These are phyloP conservation scores for Umbelopsis vinacea DNA, from an alignment of 192 early-diverging fungal species.

Conservation along the genomic window DNA sequence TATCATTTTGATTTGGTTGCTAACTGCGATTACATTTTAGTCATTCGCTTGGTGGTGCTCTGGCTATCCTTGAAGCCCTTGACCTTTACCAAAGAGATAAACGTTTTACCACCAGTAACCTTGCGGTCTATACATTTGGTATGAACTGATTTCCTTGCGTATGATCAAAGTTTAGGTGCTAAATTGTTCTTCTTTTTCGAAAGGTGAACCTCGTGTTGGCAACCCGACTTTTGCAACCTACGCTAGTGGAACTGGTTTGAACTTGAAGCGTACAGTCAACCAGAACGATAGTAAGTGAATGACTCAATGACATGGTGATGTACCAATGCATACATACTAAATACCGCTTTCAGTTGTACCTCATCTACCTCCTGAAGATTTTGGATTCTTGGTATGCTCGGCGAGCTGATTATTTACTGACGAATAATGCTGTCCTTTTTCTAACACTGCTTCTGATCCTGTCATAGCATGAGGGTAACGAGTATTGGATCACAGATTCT, in stretches of 20 bases:
- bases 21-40: background rate
- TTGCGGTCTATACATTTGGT: background rate
- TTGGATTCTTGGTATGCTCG: background rate
- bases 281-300: background rate
- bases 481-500: background rate
- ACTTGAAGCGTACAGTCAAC: conserved; percentile 1
- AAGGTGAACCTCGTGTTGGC: conserved; percentile 19
- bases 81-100: background rate
- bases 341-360: background rate
- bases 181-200: background rate
- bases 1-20: background rate
- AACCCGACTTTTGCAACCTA: background rate
- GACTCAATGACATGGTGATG: background rate
- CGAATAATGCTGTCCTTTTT: background rate
- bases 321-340: background rate
- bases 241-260: background rate
- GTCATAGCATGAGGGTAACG: background rate
- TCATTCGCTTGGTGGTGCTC: background rate
- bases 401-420: background rate
- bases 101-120: background rate
- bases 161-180: background rate
- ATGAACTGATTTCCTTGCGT: background rate
- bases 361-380: background rate
- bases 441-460: background rate
- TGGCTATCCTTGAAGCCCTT: background rate